These are phyloP conservation scores for Fusarium brachygibbosum DNA, from an alignment of 2,329 filamentous ascomycete genomes.

Conservation along the genomic window DNA sequence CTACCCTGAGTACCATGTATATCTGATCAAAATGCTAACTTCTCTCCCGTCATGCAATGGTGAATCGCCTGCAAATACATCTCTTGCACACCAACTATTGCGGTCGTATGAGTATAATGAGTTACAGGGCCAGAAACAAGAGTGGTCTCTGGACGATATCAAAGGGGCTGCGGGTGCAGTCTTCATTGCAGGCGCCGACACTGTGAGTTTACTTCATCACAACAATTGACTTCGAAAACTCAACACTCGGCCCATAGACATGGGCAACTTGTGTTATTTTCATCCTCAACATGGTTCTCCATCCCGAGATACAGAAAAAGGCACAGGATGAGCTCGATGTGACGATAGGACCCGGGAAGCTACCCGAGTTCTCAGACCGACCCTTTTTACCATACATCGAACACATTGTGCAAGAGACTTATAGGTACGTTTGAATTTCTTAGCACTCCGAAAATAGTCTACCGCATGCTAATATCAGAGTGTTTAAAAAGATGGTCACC, in stretches of 20 bases:
- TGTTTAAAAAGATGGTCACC: conserved; percentile 54
- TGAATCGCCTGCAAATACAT: conserved; percentile 33
- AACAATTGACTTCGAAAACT: conserved; percentile 43
- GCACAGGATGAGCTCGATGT: conserved; percentile 62
- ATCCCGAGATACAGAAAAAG: conserved; percentile 61
- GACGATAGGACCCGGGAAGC: conserved; percentile 56
- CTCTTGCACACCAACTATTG: conserved; percentile 48
- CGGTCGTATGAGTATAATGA: conserved; percentile 35
- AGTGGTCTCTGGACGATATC: conserved; percentile 59
- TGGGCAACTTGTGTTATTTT: conserved; percentile 54
- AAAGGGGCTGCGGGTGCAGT: conserved; percentile 64
- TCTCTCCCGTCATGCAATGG: conserved; percentile 18
- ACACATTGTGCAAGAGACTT: conserved; percentile 60
- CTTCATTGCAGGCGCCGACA: conserved; percentile 64
- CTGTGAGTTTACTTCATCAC: conserved; percentile 46
- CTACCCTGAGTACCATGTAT: neutral
- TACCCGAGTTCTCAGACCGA: conserved; percentile 63
- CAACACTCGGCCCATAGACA: conserved; percentile 35
- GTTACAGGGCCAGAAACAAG: conserved; percentile 22
- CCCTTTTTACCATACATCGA: conserved; percentile 60
- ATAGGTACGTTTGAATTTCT: conserved; percentile 49
- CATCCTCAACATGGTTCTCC: conserved; percentile 59
- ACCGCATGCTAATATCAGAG: conserved; percentile 9
- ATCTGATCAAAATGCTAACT: conserved; percentile 26
- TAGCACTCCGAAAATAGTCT: neutral